phyloP scores from a whole-genome alignment of 2,329 filamentous ascomycete genomes.

The Pyricularia grisea region DNA sequence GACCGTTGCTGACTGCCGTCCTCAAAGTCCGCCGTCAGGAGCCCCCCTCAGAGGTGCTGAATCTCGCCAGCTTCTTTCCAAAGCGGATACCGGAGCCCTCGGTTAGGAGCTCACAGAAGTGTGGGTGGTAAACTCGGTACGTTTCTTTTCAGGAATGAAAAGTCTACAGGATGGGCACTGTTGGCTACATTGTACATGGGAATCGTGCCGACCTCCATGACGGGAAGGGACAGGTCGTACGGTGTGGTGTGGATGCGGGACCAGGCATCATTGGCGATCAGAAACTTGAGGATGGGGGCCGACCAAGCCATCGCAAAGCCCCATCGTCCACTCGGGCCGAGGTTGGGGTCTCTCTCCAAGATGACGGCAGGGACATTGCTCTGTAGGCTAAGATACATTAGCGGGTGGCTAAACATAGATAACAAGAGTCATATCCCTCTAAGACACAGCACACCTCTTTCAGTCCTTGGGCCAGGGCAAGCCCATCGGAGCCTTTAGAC shows the following conservation, averaged over 20 bases:
- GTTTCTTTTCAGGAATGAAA: neutral
- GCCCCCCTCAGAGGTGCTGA: neutral
- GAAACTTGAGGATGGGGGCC: neutral
- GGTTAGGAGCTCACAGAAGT: slow-evolving; percentile 23
- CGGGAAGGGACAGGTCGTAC: neutral
- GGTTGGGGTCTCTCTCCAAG: neutral
- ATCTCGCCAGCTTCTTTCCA: slow-evolving; percentile 24
- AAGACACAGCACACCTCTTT: neutral
- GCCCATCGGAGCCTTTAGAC: neutral
- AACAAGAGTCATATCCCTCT: too few relatives aligned
- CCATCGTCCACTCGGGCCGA: neutral
- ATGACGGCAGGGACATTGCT: neutral
- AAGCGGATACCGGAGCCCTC: slow-evolving; percentile 25
- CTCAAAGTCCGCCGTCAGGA: neutral
- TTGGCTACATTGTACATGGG: neutral
- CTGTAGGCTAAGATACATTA: neutral
- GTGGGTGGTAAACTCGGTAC: slow-evolving; percentile 14
- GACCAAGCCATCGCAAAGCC: slow-evolving; percentile 2
- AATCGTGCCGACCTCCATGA: neutral
- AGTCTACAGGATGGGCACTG: neutral
- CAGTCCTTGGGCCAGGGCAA: slow-evolving; percentile 1
- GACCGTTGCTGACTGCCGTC: neutral
- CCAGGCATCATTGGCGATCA: neutral
- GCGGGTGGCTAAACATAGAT: too few relatives aligned
- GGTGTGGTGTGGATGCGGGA: neutral